Percentiles rank a stretch among this genome's conserved stretches.
Conservation (phyloP, 345 rosid species). For the Crucihimalaya himalaica region DNA sequence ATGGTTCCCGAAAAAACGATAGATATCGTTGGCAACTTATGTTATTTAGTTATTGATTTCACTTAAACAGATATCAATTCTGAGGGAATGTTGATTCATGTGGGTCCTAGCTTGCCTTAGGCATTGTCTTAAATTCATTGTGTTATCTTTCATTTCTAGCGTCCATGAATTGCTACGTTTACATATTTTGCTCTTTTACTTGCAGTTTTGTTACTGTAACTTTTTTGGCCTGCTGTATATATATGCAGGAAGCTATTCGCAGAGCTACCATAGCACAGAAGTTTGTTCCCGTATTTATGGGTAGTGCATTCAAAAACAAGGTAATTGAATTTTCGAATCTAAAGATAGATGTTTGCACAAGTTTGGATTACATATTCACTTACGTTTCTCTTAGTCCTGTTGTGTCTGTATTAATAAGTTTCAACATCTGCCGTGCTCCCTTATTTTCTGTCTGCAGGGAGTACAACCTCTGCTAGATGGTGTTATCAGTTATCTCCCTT, state of each 20-base stretch:
- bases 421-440: conserved; percentile 14
- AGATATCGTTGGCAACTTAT: conserved; percentile 11
- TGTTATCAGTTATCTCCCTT: conserved; percentile 83
- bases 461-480: conserved; percentile 95
- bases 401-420: neutral
- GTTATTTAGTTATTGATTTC: neutral
- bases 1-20: neutral
- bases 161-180: neutral
- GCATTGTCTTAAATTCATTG: neutral
- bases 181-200: neutral
- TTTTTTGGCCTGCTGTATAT: conserved; percentile 10
- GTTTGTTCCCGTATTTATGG: conserved; percentile 98
- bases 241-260: conserved; percentile 82
- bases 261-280: conserved; percentile 92
- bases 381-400: neutral
- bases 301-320: conserved; percentile 99
- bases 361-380: neutral
- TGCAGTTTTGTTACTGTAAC: conserved; percentile 9
- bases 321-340: conserved; percentile 41
- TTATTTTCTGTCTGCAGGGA: conserved; percentile 53
- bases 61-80: neutral
- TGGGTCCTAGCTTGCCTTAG: conserved; percentile 3
- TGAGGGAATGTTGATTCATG: conserved; percentile 16
- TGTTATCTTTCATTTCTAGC: conserved; percentile 10
- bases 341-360: conserved; percentile 7